Conservation (phyloP, 305 asterid genomes). For the Rubia tinctorum region DNA sequence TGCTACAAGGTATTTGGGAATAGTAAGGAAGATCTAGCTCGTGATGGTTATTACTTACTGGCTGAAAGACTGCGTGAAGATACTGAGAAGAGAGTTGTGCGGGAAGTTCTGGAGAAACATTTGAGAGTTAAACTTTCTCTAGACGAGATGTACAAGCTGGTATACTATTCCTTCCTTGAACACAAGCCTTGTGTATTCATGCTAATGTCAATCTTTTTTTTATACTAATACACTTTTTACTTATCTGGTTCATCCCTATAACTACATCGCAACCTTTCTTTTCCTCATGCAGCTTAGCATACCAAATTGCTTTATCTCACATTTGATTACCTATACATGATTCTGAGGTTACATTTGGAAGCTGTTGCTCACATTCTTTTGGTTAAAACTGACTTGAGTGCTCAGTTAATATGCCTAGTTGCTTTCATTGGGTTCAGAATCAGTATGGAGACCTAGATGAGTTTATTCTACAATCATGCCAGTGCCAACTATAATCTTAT, state of each 20-base stretch:
- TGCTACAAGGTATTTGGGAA: conserved; percentile 55
- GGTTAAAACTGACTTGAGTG: neutral
- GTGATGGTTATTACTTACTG: conserved; percentile 86
- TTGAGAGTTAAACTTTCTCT: conserved; percentile 48
- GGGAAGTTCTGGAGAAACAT: conserved; percentile 64
- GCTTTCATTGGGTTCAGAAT: neutral
- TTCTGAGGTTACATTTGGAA: neutral
- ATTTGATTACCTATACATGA: neutral
- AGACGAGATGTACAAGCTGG: conserved; percentile 71
- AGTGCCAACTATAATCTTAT: neutral
- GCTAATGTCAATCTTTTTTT: neutral
- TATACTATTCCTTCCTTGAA: conserved; percentile 28
- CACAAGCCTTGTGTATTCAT: neutral
- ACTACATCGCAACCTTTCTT: neutral
- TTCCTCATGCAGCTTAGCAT: neutral
- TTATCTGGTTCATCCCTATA: neutral
- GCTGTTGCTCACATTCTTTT: neutral
- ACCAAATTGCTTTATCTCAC: neutral
- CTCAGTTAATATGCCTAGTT: neutral
- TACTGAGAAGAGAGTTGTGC: conserved; percentile 67
- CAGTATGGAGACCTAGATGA: neutral
- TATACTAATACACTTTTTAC: neutral
- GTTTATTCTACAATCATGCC: neutral
- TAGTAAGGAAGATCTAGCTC: conserved; percentile 75
- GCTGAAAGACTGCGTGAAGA: conserved; percentile 95